A percentile compares a stretch with the other conserved stretches of the same genome.
These are phyloP conservation scores for Phyllachora maydis DNA, from an alignment of 2,329 filamentous ascomycete species.

Conservation along the genomic window DNA sequence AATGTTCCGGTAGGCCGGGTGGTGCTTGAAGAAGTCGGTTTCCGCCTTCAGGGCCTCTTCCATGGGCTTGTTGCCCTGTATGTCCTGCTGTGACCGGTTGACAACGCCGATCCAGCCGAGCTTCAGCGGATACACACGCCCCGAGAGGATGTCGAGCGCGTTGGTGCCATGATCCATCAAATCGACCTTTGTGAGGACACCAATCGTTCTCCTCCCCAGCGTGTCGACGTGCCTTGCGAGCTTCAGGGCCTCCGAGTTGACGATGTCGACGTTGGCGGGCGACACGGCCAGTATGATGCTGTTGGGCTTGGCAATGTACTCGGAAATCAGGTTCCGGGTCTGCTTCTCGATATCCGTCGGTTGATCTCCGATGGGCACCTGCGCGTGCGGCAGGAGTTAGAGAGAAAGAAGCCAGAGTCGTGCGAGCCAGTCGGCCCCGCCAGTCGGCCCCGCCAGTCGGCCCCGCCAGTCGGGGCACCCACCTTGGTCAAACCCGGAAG, in stretches of 20 bases:
- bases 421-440: constrained; percentile 1
- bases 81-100: constrained; percentile 95
- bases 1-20: constrained; percentile 94
- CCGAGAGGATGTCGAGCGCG: constrained; percentile 90
- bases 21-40: constrained; percentile 88
- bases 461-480: no score
- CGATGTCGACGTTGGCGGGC: constrained; percentile 91
- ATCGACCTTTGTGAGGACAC: constrained; percentile 90
- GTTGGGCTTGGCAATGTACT: constrained; percentile 98
- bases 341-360: constrained; percentile 97
- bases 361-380: constrained; percentile 95
- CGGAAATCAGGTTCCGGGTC: constrained; percentile 84
- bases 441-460: no score
- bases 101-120: constrained; percentile 96
- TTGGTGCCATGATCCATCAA: constrained; percentile 99
- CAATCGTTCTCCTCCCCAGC: constrained; percentile 83
- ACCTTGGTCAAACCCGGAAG: constrained; percentile 90
- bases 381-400: constrained; percentile 3
- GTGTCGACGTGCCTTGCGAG: constrained; percentile 93
- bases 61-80: constrained; percentile 88
- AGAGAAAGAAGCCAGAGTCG: constrained; percentile 3
- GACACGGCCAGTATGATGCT: constrained; percentile 95
- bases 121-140: constrained; percentile 89
- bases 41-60: constrained; percentile 79
- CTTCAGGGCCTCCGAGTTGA: constrained; percentile 95